A percentile compares a stretch with the other conserved stretches of the same genome.
These are phyloP conservation scores for Austropuccinia psidii DNA, from an alignment of 1,284 basidiomycete genomes.

Conservation along the genomic window DNA sequence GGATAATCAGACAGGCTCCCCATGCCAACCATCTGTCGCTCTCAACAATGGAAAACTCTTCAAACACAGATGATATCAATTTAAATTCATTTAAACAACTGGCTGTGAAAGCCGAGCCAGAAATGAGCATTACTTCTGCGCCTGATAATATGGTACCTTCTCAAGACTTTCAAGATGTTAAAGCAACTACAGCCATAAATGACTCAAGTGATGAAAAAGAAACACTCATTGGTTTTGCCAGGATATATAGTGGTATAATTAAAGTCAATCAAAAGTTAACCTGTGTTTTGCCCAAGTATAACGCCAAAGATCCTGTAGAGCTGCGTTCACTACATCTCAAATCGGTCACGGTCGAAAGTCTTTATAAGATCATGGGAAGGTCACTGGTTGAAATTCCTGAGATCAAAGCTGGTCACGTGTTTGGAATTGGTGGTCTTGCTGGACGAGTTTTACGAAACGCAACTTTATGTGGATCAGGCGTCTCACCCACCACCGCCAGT, in stretches of 20 bases:
- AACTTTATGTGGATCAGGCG: conserved; percentile 67
- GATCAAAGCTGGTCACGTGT: conserved; percentile 91
- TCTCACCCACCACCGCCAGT: conserved; percentile 44
- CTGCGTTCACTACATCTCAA: conserved; percentile 57
- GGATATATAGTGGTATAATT: conserved; percentile 84
- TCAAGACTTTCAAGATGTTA: not conserved
- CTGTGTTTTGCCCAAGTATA: conserved; percentile 84
- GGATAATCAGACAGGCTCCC: conserved; percentile 53
- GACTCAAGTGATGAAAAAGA: conserved; percentile 51
- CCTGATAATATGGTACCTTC: conserved; percentile 28
- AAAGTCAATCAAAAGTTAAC: conserved; percentile 60
- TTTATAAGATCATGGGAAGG: conserved; percentile 98
- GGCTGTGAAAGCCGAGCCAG: not conserved
- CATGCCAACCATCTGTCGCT: conserved; percentile 44
- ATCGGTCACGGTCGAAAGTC: conserved; percentile 60
- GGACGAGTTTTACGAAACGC: conserved; percentile 84
- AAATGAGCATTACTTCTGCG: conserved; percentile 14
- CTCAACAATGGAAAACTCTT: conserved; percentile 45
- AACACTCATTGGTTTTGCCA: conserved; percentile 78
- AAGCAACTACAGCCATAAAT: conserved; percentile 37
- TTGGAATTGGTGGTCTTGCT: conserved; percentile 82
- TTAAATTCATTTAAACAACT: not conserved
- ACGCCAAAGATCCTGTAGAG: conserved; percentile 60
- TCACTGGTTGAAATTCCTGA: conserved; percentile 75
- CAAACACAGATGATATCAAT: conserved; percentile 41